Percentiles rank a stretch among this genome's conserved stretches.
Conservation (phyloP, 805 yeast genomes). For the Saturnispora ahearnii region DNA sequence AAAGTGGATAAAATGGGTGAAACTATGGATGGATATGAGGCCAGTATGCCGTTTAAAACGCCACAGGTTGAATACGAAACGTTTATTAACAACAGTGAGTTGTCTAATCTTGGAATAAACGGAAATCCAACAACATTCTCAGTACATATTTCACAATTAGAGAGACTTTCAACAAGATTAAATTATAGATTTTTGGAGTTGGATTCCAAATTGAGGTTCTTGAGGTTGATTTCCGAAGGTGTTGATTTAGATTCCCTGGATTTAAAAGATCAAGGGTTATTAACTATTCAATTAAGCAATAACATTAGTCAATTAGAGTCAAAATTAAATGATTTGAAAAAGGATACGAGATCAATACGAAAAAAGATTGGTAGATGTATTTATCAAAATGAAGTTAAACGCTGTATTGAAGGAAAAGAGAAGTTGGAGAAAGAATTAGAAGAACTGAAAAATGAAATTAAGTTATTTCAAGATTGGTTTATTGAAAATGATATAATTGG, state of each 20-base stretch:
- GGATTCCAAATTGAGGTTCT: constrained; percentile 60
- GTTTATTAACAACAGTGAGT: constrained; percentile 2
- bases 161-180: constrained; percentile 28
- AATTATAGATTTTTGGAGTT: constrained; percentile 63
- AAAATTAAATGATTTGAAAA: constrained; percentile 17
- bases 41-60: constrained; percentile 5
- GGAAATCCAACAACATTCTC: constrained; percentile 5
- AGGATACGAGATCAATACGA: constrained; percentile 9
- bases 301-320: constrained; percentile 12
- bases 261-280: constrained; percentile 15
- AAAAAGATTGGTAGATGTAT: constrained; percentile 12
- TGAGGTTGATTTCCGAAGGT: constrained; percentile 39
- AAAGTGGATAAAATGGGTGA: background rate
- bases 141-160: constrained; percentile 5
- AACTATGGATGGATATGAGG: background rate
- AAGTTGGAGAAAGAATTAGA: constrained; percentile 26
- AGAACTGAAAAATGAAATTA: constrained; percentile 25
- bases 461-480: constrained; percentile 17
- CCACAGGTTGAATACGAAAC: constrained; percentile 12
- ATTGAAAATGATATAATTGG: background rate
- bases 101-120: background rate
- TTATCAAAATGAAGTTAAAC: constrained; percentile 13
- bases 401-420: constrained; percentile 13
- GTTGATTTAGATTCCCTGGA: constrained; percentile 18
- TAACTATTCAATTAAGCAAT: constrained; percentile 13